Conservation (phyloP, 345 rosid genomes). For the Clausena lansium region DNA sequence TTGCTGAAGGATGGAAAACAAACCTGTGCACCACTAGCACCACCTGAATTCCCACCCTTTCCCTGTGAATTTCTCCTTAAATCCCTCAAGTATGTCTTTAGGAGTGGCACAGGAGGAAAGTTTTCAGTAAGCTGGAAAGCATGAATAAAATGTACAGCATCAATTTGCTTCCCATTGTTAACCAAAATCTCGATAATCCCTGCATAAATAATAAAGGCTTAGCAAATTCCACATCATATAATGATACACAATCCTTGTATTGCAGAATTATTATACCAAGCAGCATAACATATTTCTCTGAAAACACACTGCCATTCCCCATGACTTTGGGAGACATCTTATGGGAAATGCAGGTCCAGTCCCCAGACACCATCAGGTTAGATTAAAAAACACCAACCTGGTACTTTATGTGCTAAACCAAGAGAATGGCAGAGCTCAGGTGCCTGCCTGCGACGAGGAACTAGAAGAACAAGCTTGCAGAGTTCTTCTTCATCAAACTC, state of each 20-base stretch:
- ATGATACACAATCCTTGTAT: background rate
- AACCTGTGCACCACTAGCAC: constrained; percentile 40
- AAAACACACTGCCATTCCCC: constrained; percentile 7
- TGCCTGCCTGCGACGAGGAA: constrained; percentile 56
- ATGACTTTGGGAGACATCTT: constrained; percentile 19
- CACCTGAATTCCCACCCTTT: constrained; percentile 30
- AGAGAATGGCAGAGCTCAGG: constrained; percentile 63
- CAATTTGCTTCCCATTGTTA: constrained; percentile 45
- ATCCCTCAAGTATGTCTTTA: constrained; percentile 54
- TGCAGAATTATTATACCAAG: background rate
- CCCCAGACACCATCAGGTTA: constrained; percentile 41
- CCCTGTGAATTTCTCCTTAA: constrained; percentile 57
- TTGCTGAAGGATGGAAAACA: background rate
- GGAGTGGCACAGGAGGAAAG: constrained; percentile 54
- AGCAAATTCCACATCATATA: background rate
- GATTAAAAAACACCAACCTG: constrained; percentile 59
- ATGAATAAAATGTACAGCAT: constrained; percentile 54
- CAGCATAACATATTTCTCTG: constrained; percentile 4
- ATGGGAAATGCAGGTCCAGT: constrained; percentile 22
- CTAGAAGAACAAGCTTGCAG: constrained; percentile 60
- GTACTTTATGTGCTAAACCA: constrained; percentile 59
- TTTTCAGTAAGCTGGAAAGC: constrained; percentile 51
- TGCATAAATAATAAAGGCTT: constrained; percentile 25
- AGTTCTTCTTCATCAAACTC: constrained; percentile 66
- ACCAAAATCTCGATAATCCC: constrained; percentile 47